A percentile compares a stretch with the other conserved stretches of the same genome.
These are phyloP conservation scores for Cladosporium colombiae DNA, from an alignment of 2,329 filamentous ascomycete genomes.

Conservation along the genomic window DNA sequence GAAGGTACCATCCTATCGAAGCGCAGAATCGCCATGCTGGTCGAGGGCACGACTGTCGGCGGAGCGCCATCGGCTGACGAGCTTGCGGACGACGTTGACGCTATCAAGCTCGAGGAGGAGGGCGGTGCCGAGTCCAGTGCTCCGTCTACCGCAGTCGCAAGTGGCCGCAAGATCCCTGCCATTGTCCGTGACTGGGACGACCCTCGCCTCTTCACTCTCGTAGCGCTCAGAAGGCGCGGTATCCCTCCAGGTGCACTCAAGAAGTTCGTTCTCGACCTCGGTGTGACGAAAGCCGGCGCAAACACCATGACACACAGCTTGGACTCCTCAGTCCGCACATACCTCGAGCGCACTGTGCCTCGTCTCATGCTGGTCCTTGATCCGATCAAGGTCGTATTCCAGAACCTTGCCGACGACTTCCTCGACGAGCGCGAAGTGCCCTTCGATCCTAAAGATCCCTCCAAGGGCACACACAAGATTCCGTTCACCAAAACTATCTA, in stretches of 20 bases:
- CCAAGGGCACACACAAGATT: constrained; percentile 61
- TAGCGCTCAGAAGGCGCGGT: constrained; percentile 78
- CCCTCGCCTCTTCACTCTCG: constrained; percentile 83
- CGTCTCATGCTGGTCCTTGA: constrained; percentile 88
- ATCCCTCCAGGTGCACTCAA: constrained; percentile 86
- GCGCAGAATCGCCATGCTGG: constrained; percentile 76
- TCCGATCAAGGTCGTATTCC: constrained; percentile 78
- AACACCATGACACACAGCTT: constrained; percentile 81
- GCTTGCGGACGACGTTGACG: constrained; percentile 33
- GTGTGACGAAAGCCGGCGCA: constrained; percentile 78
- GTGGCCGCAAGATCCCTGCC: constrained; percentile 41
- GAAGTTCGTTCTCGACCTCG: constrained; percentile 86
- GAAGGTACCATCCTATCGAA: constrained; percentile 86
- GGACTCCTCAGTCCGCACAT: constrained; percentile 79
- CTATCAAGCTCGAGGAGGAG: constrained; percentile 46
- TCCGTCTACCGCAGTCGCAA: constrained; percentile 28
- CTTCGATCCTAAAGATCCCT: constrained; percentile 79
- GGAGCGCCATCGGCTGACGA: constrained; percentile 30
- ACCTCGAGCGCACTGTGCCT: constrained; percentile 85
- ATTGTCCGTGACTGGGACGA: constrained; percentile 88
- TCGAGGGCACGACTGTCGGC: constrained; percentile 60
- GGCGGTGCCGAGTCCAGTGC: constrained; percentile 39
- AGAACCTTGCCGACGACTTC: constrained; percentile 71
- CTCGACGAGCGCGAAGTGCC: constrained; percentile 67
- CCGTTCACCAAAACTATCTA: constrained; percentile 77